Evolutionary conservation across 2,329 filamentous ascomycete genomes (phyloP), one percentile per base, ranked within the genome.

Genomic region (Zymoseptoria ardabiliae): DNA sequence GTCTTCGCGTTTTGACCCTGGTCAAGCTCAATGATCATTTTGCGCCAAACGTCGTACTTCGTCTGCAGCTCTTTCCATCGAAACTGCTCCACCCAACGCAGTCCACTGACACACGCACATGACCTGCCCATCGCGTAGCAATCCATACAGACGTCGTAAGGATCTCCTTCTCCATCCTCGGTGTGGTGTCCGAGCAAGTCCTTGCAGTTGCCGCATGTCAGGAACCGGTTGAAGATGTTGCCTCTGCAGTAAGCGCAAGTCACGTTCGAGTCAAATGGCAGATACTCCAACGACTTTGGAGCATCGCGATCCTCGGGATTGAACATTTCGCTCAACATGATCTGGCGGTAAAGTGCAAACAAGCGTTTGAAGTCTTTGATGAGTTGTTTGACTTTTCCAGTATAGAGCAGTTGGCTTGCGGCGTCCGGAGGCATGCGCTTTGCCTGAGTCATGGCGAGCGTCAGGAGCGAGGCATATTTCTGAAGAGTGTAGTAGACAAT

Each of bases 101-200:
- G 82, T 10, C 85, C 86, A 3, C 92, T 96, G 55, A 96, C 82
- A 70, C 94, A 99, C 2, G 84, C 85, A 71, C 94, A 99, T 52
- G 92, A 96, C 55, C 94, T 85, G 21, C 94, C 94, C 89, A 97
- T 96, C n/a, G 86, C 89, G 70, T 96, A 99, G 71, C 94, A 99
- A 67, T 99, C 94, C 89, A 99, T 92, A 70, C 94, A 99, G 21
- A 99, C 82, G 72, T 99, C 94, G 71, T 97, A 99, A 0, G 90
- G 90, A 70, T 97, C 85, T 30, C 87, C 90, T 58, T 91, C 87
- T 17, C 82, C 84, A 35, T 67, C 65, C 22, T 69, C 66, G 30
- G 65, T 69, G 23, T 85, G 89, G 60, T 82, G 82, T 10, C 82
- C 78, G 20, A 90, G 79, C 54, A 81, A 78, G 41, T 87, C 81